These are phyloP conservation scores for Viridothelium virens DNA, from an alignment of 495 filamentous ascomycete genomes.

Conservation along the genomic window DNA sequence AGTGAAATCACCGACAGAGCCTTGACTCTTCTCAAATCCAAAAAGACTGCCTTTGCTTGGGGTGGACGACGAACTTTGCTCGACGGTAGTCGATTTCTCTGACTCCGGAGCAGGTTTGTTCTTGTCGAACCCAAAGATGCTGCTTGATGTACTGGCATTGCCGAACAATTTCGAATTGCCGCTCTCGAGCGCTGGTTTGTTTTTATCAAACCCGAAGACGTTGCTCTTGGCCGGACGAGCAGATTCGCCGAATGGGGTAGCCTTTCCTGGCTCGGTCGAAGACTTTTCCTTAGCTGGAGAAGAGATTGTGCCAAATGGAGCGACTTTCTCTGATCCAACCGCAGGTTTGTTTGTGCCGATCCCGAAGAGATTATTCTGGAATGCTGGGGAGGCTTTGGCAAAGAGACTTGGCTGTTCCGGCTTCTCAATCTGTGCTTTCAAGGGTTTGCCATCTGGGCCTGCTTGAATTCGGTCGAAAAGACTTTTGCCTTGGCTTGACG, in stretches of 20 bases:
- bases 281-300: not conserved
- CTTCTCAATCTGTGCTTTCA: conserved; percentile 7
- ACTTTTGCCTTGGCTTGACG: conserved; percentile 16
- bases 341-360: no score
- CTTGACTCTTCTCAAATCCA: conserved; percentile 4
- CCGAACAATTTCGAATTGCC: not conserved
- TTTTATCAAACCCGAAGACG: not conserved
- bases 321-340: not conserved
- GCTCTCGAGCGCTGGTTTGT: not conserved
- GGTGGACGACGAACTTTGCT: not conserved
- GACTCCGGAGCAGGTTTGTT: not conserved
- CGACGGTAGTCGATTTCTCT: not conserved
- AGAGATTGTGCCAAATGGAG: not conserved
- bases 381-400: not conserved
- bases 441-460: not conserved
- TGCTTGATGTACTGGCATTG: not conserved
- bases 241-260: not conserved
- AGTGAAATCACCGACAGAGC: conserved; percentile 19
- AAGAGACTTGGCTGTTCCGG: conserved; percentile 7
- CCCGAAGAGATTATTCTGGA: not conserved
- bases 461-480: conserved; percentile 20
- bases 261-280: not conserved
- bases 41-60: conserved; percentile 9
- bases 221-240: not conserved
- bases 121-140: not conserved